These are phyloP conservation scores for Venturia nashicola DNA, from an alignment of 2,329 filamentous ascomycete genomes.

Conservation along the genomic window DNA sequence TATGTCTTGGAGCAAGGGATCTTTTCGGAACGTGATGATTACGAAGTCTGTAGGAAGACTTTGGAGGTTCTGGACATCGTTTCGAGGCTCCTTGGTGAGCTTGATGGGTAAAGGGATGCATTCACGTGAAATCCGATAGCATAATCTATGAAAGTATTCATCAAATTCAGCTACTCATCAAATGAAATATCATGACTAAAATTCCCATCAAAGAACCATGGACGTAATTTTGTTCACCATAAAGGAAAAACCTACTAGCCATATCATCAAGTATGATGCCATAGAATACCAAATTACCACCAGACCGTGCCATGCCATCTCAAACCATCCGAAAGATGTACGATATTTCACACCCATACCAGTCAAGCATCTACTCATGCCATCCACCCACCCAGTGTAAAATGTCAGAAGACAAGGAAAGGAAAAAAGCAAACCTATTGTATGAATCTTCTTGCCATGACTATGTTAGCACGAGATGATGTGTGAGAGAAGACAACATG, in stretches of 20 bases:
- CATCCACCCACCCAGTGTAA: background rate
- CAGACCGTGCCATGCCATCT: background rate
- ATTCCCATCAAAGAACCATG: background rate
- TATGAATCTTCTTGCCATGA: background rate
- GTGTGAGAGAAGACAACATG: background rate
- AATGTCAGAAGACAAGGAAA: background rate
- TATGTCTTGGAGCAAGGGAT: too few relatives aligned
- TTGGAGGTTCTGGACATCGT: too few relatives aligned
- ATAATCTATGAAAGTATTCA: background rate
- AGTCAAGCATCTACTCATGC: background rate
- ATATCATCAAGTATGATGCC: constrained; percentile 1
- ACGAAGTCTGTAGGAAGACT: too few relatives aligned
- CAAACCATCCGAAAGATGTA: background rate
- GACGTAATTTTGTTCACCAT: background rate
- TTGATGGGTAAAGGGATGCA: background rate
- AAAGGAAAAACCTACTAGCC: background rate
- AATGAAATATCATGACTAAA: background rate
- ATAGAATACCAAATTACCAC: background rate
- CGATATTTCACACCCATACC: background rate
- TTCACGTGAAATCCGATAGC: background rate
- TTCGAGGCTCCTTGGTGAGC: too few relatives aligned
- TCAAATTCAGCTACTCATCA: background rate
- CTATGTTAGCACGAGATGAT: background rate
- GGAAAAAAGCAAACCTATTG: background rate
- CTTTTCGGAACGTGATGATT: too few relatives aligned